Evolutionary conservation across 805 yeast species (phyloP).

Genomic region (Monosporozyma solicola): DNA sequence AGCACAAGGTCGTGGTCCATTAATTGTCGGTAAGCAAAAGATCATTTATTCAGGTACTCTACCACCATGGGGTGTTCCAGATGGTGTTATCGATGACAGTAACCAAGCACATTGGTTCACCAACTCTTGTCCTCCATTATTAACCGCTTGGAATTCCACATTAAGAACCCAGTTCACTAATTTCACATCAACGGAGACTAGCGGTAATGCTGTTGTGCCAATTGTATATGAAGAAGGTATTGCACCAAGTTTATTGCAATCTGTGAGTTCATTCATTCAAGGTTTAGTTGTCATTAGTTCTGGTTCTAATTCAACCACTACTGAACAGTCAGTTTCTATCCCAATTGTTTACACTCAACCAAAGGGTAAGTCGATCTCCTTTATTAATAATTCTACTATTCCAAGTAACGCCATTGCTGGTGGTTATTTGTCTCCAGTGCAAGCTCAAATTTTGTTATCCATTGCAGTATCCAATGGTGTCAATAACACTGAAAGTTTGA

Average conservation of each 20-base stretch:
- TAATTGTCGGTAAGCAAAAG: slow-evolving; percentile 16
- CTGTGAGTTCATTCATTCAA: slow-evolving; percentile 12
- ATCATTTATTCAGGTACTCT: slow-evolving; percentile 24
- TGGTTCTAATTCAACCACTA: slow-evolving; percentile 9
- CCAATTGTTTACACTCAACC: slow-evolving; percentile 4
- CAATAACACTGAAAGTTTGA: slow-evolving; percentile 6
- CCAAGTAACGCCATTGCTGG: slow-evolving; percentile 23
- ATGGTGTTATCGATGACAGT: slow-evolving; percentile 18
- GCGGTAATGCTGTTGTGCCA: slow-evolving; percentile 17
- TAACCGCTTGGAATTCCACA: slow-evolving; percentile 14
- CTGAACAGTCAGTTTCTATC: slow-evolving; percentile 1
- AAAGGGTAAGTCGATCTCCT: slow-evolving; percentile 8
- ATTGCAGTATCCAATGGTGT: slow-evolving; percentile 25
- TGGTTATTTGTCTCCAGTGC: slow-evolving; percentile 25
- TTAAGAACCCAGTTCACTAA: slow-evolving; percentile 16
- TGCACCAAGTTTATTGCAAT: slow-evolving; percentile 9
- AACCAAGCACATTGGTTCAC: slow-evolving; percentile 18
- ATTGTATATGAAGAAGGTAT: slow-evolving; percentile 21
- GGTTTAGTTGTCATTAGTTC: slow-evolving; percentile 23
- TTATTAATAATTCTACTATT: slow-evolving; percentile 11
- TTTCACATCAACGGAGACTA: slow-evolving; percentile 14
- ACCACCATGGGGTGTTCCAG: slow-evolving; percentile 21
- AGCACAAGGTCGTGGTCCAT: slow-evolving; percentile 19
- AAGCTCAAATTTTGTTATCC: slow-evolving; percentile 25
- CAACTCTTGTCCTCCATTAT: slow-evolving; percentile 14